A percentile compares a stretch with the other conserved stretches of the same genome.
These are phyloP conservation scores for Marasmius oreades DNA, from an alignment of 1,284 basidiomycete species.

Conservation along the genomic window DNA sequence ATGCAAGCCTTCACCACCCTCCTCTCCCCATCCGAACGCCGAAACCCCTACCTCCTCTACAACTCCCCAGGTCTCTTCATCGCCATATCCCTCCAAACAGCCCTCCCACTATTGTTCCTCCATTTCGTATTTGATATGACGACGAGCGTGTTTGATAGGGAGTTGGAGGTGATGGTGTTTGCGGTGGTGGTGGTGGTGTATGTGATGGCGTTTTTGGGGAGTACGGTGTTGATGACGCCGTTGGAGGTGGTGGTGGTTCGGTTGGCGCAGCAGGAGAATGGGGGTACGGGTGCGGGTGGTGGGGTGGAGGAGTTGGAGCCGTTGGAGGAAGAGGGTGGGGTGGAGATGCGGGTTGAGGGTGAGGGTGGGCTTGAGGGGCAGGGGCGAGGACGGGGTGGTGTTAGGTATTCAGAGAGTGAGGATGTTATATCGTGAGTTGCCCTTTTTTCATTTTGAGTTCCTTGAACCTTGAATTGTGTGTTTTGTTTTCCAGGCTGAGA, in stretches of 20 bases:
- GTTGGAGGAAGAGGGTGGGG: too few relatives aligned
- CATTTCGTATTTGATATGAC: neutral
- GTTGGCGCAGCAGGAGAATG: neutral
- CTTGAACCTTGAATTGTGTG: neutral
- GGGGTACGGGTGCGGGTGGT: neutral
- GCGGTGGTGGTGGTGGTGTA: neutral
- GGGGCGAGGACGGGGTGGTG: neutral
- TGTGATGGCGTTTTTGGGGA: conserved; percentile 1
- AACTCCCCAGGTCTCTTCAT: neutral
- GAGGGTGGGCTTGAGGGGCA: neutral
- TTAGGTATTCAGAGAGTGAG: neutral
- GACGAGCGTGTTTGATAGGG: neutral
- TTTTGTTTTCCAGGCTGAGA: neutral
- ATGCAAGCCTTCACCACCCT: neutral
- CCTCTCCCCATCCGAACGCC: conserved; percentile 2
- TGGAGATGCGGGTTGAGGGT: neutral
- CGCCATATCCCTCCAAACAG: neutral
- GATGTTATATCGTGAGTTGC: neutral
- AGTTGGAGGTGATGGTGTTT: neutral
- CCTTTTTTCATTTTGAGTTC: neutral
- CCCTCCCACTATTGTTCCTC: neutral
- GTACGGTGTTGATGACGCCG: conserved; percentile 4
- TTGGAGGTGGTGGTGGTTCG: neutral
- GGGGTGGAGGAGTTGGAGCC: neutral
- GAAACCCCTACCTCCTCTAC: neutral